Percentiles rank a stretch among this genome's conserved stretches.
Conservation (phyloP, 1,284 basidiomycete species). For the Athelia psychrophila region DNA sequence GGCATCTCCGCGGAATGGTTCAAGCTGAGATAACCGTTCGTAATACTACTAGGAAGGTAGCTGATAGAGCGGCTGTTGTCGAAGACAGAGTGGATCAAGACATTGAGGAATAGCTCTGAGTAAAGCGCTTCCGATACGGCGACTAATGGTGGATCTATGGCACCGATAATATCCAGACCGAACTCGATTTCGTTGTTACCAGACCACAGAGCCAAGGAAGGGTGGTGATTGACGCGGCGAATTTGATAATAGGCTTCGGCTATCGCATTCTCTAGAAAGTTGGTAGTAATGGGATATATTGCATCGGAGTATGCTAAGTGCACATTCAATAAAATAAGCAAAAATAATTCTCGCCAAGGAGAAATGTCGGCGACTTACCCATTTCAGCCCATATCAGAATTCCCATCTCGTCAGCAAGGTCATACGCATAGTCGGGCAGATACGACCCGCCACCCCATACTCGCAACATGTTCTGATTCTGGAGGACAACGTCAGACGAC, state of each 20-base stretch:
- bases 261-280: constrained; percentile 33
- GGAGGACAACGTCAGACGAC: not conserved
- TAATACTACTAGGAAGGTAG: constrained; percentile 45
- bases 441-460: constrained; percentile 37
- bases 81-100: constrained; percentile 33
- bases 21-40: constrained; percentile 37
- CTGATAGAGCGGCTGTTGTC: constrained; percentile 33
- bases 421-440: constrained; percentile 35
- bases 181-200: constrained; percentile 41
- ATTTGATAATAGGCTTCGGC: constrained; percentile 42
- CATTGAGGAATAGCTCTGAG: constrained; percentile 34
- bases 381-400: constrained; percentile 46
- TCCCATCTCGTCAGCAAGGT: constrained; percentile 41
- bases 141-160: not conserved
- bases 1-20: constrained; percentile 23
- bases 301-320: constrained; percentile 33
- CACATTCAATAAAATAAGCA: no score
- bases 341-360: no score
- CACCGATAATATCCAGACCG: not conserved
- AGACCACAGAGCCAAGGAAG: constrained; percentile 42
- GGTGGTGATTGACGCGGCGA: constrained; percentile 35
- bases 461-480: constrained; percentile 26
- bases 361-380: no score
- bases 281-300: constrained; percentile 35
- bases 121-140: constrained; percentile 17